Evolutionary conservation across 1,139 yeast species (phyloP), one percentile per base, ranked within the genome.

Genomic region (Zygosaccharomyces sapae): DNA sequence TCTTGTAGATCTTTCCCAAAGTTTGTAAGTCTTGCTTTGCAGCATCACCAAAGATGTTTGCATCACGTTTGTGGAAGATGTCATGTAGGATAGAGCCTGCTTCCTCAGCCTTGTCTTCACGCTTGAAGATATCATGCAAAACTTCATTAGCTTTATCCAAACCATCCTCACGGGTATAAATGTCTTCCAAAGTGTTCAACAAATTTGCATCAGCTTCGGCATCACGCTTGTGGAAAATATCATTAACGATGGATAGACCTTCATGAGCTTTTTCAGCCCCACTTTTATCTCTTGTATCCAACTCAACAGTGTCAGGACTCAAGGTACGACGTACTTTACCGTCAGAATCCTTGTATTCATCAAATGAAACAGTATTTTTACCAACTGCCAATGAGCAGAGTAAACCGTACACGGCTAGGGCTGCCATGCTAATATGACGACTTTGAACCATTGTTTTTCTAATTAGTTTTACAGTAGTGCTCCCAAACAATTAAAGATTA

Each of bases 331-430:
- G 48, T 9, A 46, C 9, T 33, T 36, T 50, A 4, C 53, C 53
- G 13, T 48, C 31, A 33, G 29, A 34, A 31, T 52, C 53, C 33
- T 38, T 48, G 30, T 25, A 44, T 5, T 47, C 24, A 24, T 34
- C 33, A 25, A 49, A 33, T 19, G 40, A 37, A 3, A 48, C 51
- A 12, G 47, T 34, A 31, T 51, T 50, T 25, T 49, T 51, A 6
- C 41, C 41, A 8, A 27, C 24, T 4, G 30, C 45, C 8, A 16
- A 18, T 18, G 45, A 37, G 12, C 31, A 27, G 16, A 37, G 45
- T 22, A 43, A 36, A 18, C 45, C 41, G 13, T 37, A 37, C 31
- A 37, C 30, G 31, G 40, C 33, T 30, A 37, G 24, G 13, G 40
- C 16, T 19, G 33, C 40, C 40, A 37, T 37, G 19, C 40, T 27